Evolutionary conservation across 1,284 basidiomycete genomes (phyloP), one percentile per base, ranked within the genome.

Genomic region (Leccinum huronense): DNA sequence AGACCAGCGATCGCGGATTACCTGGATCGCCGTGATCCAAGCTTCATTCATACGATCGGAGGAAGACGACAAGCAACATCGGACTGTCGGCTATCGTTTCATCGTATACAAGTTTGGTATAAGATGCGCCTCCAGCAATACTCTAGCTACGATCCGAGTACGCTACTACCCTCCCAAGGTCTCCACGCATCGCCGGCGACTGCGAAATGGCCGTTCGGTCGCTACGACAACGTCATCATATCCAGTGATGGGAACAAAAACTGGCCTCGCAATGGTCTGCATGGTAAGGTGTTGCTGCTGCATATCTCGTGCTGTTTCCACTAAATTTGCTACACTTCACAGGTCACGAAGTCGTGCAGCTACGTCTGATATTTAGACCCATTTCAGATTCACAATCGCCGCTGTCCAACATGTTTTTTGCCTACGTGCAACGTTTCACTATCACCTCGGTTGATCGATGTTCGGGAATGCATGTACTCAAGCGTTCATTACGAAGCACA

Each of bases 331-430:
- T 14, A 13, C 16, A 16, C 40, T 42, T 45, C n/a, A n/a, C 14
- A 45, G 42, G 42, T 45, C 42, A 45, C n/a, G 63, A 63, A 31
- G 45, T 48, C n/a, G 45, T 48, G 9, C 45, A 48, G 10, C 19
- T 48, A 11, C 45, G 13, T 10, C 10, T 48, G 10, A 48, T 48
- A 9, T 48, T 48, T 19, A 48, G 19, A 48, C 45, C n/a, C 9
- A 48, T 48, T 19, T 23, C 19, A 14, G n/a, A 19, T 48, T 48
- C 19, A 19, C 40, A 13, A 42, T 42, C 8, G 31, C 31, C 16
- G 13, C 19, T 48, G 9, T 14, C 45, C 7, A 48, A 19, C 19
- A 23, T 23, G 4, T 48, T 48, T 23, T 48, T 48, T 48, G 45
- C 45, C 19, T 48, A 48, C 13, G 45, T 19, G 45, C 45, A 48